A percentile compares a stretch with the other conserved stretches of the same genome.
These are phyloP conservation scores for Senna siamea DNA, from an alignment of 306 rosid species.

Conservation along the genomic window DNA sequence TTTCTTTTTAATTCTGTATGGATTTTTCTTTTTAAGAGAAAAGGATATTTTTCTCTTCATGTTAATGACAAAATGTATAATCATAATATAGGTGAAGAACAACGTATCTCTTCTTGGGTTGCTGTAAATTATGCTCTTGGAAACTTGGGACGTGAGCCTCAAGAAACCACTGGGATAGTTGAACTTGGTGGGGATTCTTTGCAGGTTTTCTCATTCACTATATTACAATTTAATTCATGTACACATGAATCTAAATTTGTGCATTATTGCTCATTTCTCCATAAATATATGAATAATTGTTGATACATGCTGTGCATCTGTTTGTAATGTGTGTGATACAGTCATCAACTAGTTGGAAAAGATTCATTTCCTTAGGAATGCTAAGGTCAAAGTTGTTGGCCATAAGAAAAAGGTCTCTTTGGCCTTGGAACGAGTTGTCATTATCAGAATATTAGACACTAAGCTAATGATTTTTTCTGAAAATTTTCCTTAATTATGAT, in stretches of 20 bases:
- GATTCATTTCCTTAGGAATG: neutral
- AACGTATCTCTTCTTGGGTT: slow-evolving; percentile 60
- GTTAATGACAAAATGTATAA: slow-evolving; percentile 21
- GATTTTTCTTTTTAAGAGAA: slow-evolving; percentile 14
- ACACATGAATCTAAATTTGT: neutral
- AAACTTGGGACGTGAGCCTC: slow-evolving; percentile 52
- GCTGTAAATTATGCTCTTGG: slow-evolving; percentile 63
- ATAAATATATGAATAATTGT: neutral
- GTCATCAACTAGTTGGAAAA: slow-evolving; percentile 16
- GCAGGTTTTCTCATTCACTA: slow-evolving; percentile 56
- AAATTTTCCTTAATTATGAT: neutral
- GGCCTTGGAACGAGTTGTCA: neutral
- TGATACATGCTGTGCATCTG: neutral
- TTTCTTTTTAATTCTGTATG: neutral
- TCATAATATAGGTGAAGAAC: slow-evolving; percentile 48
- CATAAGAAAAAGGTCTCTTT: slow-evolving; percentile 6
- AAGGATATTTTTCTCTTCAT: too few species aligned
- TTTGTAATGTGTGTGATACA: slow-evolving; percentile 21
- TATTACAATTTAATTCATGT: slow-evolving; percentile 3
- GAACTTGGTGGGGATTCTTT: slow-evolving; percentile 65
- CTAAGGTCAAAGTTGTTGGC: neutral
- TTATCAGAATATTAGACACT: neutral
- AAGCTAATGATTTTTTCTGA: neutral
- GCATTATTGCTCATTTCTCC: slow-evolving; percentile 9
- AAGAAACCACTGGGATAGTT: slow-evolving; percentile 56